Percentiles rank a stretch among this genome's conserved stretches.
Evolutionary conservation across 441 rosid species (phyloP).

Genomic region (Eruca vesicaria): DNA sequence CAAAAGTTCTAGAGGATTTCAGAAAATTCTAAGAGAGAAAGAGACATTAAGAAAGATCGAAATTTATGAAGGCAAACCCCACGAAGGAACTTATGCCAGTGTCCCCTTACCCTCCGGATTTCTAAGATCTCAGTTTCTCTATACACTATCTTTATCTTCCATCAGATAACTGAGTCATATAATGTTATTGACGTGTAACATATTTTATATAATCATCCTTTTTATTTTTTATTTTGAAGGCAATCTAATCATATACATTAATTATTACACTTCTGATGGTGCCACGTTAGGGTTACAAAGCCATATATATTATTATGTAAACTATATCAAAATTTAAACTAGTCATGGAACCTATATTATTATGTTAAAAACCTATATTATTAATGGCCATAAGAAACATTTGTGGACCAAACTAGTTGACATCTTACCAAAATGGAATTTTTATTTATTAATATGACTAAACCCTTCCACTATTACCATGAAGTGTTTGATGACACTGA

Average conservation of each 20-base stretch:
- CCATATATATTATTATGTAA: neutral
- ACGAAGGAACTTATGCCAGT: slow-evolving; percentile 25
- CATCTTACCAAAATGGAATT: neutral
- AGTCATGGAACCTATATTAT: neutral
- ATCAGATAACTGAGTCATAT: too few species aligned
- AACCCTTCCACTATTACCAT: neutral
- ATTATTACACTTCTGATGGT: neutral
- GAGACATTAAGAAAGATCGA: slow-evolving; percentile 20
- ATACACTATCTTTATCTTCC: too few species aligned
- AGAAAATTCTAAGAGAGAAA: slow-evolving; percentile 25
- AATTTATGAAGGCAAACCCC: neutral
- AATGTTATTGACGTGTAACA: neutral
- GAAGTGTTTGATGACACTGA: neutral
- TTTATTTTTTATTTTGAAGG: too few species aligned
- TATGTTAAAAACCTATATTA: too few species aligned
- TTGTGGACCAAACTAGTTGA: neutral
- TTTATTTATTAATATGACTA: neutral
- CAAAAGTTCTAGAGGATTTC: slow-evolving; percentile 6
- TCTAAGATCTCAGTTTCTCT: neutral
- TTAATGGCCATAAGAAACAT: neutral
- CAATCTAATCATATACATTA: neutral
- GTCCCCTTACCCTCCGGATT: slow-evolving; percentile 14
- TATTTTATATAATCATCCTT: too few species aligned
- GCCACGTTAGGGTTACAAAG: neutral
- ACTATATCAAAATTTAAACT: neutral